phyloP scores from a whole-genome alignment of 192 early-diverging fungal genomes.

The Coemansia pectinata region DNA sequence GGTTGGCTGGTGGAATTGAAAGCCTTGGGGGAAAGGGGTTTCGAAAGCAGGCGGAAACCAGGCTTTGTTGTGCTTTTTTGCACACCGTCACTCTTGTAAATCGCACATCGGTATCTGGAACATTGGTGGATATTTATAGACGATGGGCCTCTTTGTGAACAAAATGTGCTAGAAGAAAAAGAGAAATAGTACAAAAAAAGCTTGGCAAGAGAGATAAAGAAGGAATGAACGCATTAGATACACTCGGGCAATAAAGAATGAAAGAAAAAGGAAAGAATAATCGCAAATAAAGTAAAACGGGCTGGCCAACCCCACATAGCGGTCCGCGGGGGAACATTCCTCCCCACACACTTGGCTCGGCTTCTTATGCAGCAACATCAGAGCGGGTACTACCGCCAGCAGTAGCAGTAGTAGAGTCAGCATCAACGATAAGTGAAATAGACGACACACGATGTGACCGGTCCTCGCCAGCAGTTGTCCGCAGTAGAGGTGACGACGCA shows the following conservation, averaged over 20 bases:
- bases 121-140: not conserved
- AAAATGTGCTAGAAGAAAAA: not conserved
- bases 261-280: not conserved
- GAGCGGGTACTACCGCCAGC: not conserved
- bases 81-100: not conserved
- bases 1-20: not conserved
- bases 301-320: not conserved
- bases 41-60: not conserved
- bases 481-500: conserved; percentile 5
- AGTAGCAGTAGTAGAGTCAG: conserved; percentile 2
- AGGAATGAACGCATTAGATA: not conserved
- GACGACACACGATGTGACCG: conserved; percentile 23
- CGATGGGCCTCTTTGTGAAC: not conserved
- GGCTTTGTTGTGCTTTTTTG: not conserved
- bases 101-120: not conserved
- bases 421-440: conserved; percentile 30
- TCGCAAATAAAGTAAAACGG: conserved; percentile 2
- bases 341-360: not conserved
- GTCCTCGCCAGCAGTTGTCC: not conserved
- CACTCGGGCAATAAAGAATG: not conserved
- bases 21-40: not conserved
- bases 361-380: not conserved
- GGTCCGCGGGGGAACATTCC: not conserved
- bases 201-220: not conserved
- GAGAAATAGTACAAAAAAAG: not conserved